Percentiles rank a stretch among this genome's conserved stretches.
phyloP scores from a whole-genome alignment of 495 filamentous ascomycete species.

The Cenococcum geophilum region DNA sequence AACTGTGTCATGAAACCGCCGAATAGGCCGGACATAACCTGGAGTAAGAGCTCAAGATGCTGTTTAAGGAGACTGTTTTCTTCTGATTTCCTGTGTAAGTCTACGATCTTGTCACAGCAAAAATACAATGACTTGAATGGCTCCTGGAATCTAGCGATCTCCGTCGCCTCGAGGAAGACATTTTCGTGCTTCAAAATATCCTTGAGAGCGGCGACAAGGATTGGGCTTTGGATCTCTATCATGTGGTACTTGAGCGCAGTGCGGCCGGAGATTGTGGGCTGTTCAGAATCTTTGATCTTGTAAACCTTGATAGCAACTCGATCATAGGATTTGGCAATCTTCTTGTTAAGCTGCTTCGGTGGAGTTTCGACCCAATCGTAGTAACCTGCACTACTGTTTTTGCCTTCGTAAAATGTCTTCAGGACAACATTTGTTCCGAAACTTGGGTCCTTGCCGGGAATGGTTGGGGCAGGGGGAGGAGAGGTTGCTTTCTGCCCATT shows the following conservation, averaged over 20 bases:
- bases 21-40: not conserved
- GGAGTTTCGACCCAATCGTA: not conserved
- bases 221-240: not conserved
- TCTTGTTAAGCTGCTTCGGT: not conserved
- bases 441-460: not conserved
- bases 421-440: not conserved
- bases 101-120: not conserved
- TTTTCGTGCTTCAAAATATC: not conserved
- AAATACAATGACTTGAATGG: not conserved
- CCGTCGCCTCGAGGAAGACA: not conserved
- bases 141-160: not conserved
- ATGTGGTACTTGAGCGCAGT: not conserved
- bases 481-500: not conserved
- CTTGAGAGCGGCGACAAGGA: not conserved
- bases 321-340: not conserved
- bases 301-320: not conserved
- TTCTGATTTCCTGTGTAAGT: not conserved
- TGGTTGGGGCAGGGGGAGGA: not conserved
- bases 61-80: not conserved
- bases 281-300: not conserved
- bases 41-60: not conserved
- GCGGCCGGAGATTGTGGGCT: not conserved
- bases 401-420: not conserved
- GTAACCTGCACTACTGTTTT: not conserved
- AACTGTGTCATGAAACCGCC: not conserved